A percentile compares a stretch with the other conserved stretches of the same genome.
phyloP scores from a whole-genome alignment of 192 early-diverging fungal species.

The Rhizophagus clarus region DNA sequence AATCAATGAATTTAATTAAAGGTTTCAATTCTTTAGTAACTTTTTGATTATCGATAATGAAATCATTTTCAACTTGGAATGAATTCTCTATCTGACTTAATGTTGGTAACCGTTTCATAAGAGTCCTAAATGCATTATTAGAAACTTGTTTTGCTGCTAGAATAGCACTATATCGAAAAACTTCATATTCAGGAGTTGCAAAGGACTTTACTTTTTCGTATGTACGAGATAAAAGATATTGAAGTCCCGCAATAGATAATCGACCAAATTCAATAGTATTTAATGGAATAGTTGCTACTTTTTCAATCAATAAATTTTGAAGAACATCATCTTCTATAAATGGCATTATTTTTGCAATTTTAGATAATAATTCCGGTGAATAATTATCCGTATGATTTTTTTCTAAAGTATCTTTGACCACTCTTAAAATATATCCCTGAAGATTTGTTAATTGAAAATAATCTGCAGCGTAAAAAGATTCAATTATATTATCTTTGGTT shows the following conservation, averaged over 20 bases:
- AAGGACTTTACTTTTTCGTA: neutral
- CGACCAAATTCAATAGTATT: neutral
- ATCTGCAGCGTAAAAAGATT: conserved; percentile 21
- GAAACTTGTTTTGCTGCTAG: neutral
- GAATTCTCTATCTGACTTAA: neutral
- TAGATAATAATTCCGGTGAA: conserved; percentile 1
- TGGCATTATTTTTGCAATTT: neutral
- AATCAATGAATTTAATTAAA: neutral
- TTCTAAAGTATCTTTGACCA: neutral
- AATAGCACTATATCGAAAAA: conserved; percentile 19
- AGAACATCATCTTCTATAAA: neutral
- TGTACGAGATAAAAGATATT: neutral
- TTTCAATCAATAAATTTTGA: neutral
- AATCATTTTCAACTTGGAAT: neutral
- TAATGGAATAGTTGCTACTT: neutral
- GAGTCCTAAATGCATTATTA: neutral
- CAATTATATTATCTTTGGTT: conserved; percentile 17
- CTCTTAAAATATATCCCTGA: neutral
- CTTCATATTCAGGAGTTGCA: conserved; percentile 18
- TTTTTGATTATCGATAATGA: neutral
- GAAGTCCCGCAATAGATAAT: neutral
- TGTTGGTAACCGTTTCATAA: neutral
- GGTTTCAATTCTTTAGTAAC: neutral
- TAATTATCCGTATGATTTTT: neutral
- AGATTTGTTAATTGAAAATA: conserved; percentile 19